A percentile compares a stretch with the other conserved stretches of the same genome.
These are phyloP conservation scores for Chlorella sp. DNA, from an alignment of 139 green algal genomes.

Conservation along the genomic window DNA sequence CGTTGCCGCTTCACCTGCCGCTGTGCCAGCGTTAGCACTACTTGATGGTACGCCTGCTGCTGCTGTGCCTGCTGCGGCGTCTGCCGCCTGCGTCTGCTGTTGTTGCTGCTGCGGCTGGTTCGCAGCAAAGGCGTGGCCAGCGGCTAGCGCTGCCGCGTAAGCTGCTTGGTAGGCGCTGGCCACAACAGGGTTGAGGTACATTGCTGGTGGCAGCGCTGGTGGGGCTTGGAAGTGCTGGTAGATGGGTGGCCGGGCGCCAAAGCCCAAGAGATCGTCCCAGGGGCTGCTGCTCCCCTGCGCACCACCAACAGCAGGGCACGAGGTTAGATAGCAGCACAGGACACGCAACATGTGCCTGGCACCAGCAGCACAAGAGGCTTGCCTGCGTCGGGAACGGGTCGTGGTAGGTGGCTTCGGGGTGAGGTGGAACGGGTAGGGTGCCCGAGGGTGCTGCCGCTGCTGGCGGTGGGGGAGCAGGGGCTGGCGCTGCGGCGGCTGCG, in stretches of 20 bases:
- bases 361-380: not conserved
- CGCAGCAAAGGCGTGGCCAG: not conserved
- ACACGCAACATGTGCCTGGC: not conserved
- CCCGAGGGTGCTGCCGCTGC: not conserved
- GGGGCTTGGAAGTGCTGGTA: not conserved
- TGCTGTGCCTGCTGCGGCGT: not conserved
- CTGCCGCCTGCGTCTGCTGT: not conserved
- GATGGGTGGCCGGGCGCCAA: not conserved
- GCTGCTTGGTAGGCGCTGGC: slow-evolving; percentile 42
- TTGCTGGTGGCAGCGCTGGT: slow-evolving; percentile 1
- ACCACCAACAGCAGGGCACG: not conserved
- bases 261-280: not conserved
- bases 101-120: slow-evolving; percentile 4
- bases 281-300: not conserved
- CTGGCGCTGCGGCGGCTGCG: not conserved
- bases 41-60: not conserved
- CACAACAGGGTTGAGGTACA: slow-evolving; percentile 32
- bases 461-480: not conserved
- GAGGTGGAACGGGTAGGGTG: not conserved
- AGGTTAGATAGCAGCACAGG: not conserved
- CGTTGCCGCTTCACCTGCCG: not conserved
- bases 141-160: slow-evolving; percentile 34
- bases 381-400: no score
- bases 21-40: no score
- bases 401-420: not conserved